A percentile compares a stretch with the other conserved stretches of the same genome.
Evolutionary conservation across 164 flowering plant species (phyloP).

Genomic region (Dillenia suffruticosa): DNA sequence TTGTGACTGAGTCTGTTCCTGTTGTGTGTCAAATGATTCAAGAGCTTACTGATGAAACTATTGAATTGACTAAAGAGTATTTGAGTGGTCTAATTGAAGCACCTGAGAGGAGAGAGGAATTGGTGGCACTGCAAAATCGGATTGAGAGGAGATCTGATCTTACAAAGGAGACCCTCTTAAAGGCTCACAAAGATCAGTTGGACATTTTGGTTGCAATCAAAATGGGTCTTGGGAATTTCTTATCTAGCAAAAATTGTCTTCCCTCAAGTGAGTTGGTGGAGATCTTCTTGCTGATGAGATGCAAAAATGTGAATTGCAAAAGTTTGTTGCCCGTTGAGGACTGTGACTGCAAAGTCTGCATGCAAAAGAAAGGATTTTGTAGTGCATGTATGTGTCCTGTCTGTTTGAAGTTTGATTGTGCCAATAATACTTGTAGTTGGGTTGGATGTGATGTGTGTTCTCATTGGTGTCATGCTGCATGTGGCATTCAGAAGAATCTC

Average conservation of each 20-base stretch:
- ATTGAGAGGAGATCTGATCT: constrained; percentile 76
- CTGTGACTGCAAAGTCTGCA: constrained; percentile 94
- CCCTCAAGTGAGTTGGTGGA: constrained; percentile 60
- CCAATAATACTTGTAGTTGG: constrained; percentile 93
- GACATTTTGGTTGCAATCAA: constrained; percentile 69
- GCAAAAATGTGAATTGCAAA: constrained; percentile 73
- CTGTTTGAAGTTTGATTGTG: constrained; percentile 81
- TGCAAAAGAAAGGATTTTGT: constrained; percentile 80
- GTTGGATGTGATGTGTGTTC: constrained; percentile 94
- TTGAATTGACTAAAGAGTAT: constrained; percentile 55
- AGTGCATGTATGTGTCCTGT: constrained; percentile 95
- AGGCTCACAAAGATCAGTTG: constrained; percentile 58
- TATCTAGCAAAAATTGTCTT: constrained; percentile 35
- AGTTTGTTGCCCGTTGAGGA: constrained; percentile 77
- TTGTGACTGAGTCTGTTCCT: constrained; percentile 60
- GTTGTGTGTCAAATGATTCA: constrained; percentile 50
- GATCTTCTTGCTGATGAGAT: constrained; percentile 64
- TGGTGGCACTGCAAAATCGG: constrained; percentile 46
- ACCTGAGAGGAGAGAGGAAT: constrained; percentile 63
- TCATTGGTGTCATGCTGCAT: constrained; percentile 96
- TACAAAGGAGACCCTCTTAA: constrained; percentile 58
- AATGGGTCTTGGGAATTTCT: constrained; percentile 52
- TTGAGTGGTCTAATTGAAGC: constrained; percentile 43
- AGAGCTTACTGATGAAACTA: constrained; percentile 55
- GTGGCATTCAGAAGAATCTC: constrained; percentile 68